Base-by-base conservation (phyloP, 345 rosid genomes). In the Microcos paniculata region DNA sequence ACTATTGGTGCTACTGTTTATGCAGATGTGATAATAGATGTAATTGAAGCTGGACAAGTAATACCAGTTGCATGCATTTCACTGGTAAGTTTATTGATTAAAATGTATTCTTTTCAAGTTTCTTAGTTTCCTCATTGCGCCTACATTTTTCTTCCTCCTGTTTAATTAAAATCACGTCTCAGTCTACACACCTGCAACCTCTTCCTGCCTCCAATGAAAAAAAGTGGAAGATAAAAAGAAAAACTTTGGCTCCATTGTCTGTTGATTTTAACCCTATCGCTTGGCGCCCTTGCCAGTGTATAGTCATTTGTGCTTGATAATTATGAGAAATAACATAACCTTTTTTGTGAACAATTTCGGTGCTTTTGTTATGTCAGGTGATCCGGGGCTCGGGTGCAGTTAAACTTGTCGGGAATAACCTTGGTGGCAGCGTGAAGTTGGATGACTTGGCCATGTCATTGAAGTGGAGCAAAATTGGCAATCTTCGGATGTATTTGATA, bases 51-150 rank as follows among this genome's bases (percentile, higher is more conserved):
- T 64, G 82, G 78, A 62, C 76, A 88, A 84, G 91, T 83, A 43
- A 89, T 93, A 86, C 94, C 99, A 33, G 99, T 96, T 76, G 97
- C 90, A 30, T 93, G 98, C 89, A 90, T 96, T 84, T 89, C 97
- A 52, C 72, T 93, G 92, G 99, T 93, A 82, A 80, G 92, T 79
- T 70, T 21, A 24, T 70, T 30, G 21, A 55, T 45, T 59, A 19
- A 71, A 68, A 80, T 75, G 33, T 30, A 23, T 43, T 16, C n/a
- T 10, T 71, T 48, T 10, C 21, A 7, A 4, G 23, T 56, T 46
- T 46, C 55, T 42, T 40, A 55, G 3, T 64, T 43, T 51, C 42
- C 49, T n/a, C 42, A 8, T 46, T 74, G 76, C 51, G 42, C 14
- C 19, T 56, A 6, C 40, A 30, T 57, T 72, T 21, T 9, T 18